Evolutionary conservation across 805 yeast species (phyloP).

Genomic region (Kockiozyma suomiensis): DNA sequence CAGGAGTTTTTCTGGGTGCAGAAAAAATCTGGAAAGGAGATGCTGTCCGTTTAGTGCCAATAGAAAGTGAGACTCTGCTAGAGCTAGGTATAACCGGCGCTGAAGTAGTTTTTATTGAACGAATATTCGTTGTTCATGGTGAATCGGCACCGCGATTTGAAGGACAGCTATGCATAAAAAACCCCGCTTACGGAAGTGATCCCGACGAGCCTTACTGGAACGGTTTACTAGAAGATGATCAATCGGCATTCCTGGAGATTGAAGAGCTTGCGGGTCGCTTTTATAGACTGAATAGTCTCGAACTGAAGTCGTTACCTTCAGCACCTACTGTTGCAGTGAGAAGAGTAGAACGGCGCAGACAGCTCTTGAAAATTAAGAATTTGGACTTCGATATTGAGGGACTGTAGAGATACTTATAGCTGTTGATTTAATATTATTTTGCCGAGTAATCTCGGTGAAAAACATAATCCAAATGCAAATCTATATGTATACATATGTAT

Average conservation of each 20-base stretch:
- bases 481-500: too few species aligned
- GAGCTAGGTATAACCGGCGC: not conserved
- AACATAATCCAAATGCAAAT: too few species aligned
- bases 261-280: not conserved
- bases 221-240: not conserved
- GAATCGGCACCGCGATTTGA: not conserved
- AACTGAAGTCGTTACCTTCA: not conserved
- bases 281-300: not conserved
- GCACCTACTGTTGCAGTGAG: not conserved
- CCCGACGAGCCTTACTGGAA: not conserved
- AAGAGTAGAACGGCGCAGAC: not conserved
- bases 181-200: not conserved
- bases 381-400: slow-evolving; percentile 2
- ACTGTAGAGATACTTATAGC: not conserved
- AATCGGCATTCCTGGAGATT: not conserved
- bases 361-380: not conserved
- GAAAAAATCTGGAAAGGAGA: slow-evolving; percentile 12
- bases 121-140: not conserved
- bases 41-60: not conserved
- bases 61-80: not conserved
- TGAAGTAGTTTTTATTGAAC: not conserved
- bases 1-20: slow-evolving; percentile 1
- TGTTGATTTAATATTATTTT: too few species aligned
- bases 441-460: too few species aligned
- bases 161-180: not conserved